Evolutionary conservation across 2,329 filamentous ascomycete species (phyloP).

Genomic region (Penicillium corylophilum): DNA sequence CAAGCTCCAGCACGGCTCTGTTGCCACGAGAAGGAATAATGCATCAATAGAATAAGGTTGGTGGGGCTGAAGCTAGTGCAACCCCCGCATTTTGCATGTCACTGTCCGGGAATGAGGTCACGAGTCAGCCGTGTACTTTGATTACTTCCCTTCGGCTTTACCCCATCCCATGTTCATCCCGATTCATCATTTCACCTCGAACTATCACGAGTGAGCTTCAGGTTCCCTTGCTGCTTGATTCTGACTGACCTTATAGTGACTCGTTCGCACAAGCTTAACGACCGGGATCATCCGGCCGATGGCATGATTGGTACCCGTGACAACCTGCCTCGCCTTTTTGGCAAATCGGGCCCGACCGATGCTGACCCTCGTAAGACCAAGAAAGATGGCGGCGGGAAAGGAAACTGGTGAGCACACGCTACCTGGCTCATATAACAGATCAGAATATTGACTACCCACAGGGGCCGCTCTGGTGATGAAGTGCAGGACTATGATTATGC

Average conservation of each 20-base stretch:
- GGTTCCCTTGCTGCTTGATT: background rate
- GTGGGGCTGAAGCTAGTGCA: conserved; percentile 9
- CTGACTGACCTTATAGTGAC: conserved; percentile 66
- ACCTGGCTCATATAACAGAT: background rate
- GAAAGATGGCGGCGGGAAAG: conserved; percentile 91
- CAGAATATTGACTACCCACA: conserved; percentile 38
- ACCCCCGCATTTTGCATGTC: conserved; percentile 21
- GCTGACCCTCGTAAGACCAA: conserved; percentile 89
- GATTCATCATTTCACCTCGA: background rate
- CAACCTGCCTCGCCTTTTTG: conserved; percentile 86
- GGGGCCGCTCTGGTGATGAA: conserved; percentile 83
- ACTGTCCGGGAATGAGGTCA: conserved; percentile 20
- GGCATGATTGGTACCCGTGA: conserved; percentile 69
- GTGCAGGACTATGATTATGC: conserved; percentile 80
- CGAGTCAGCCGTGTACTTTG: conserved; percentile 15
- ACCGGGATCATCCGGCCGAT: conserved; percentile 84
- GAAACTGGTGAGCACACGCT: conserved; percentile 74
- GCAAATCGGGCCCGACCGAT: conserved; percentile 78
- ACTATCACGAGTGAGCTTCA: background rate
- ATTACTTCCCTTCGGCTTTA: background rate
- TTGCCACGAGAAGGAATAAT: background rate
- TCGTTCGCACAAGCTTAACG: conserved; percentile 93
- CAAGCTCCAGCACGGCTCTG: too few relatives aligned
- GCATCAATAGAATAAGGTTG: conserved; percentile 3
- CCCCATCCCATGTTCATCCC: background rate